These are phyloP conservation scores for Leccinum rimulosum DNA, from an alignment of 768 basidiomycete genomes.

Conservation along the genomic window DNA sequence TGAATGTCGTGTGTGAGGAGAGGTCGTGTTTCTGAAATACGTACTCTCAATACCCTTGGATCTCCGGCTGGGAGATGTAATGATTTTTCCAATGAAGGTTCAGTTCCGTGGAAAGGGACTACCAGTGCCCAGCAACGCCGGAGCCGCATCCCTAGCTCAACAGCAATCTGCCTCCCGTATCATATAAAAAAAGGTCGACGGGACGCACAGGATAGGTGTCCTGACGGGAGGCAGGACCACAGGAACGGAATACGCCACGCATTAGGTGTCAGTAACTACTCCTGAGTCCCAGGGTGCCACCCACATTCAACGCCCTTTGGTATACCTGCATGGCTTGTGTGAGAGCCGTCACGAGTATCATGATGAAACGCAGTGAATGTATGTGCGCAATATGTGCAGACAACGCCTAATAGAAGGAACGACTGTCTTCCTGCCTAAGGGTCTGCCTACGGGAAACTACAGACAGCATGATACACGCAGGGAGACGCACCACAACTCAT, in stretches of 20 bases:
- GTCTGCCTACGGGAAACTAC: too few relatives aligned
- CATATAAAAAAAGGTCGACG: too few relatives aligned
- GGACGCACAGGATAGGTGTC: constrained; percentile 5
- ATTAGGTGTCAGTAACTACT: not conserved
- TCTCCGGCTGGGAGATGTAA: constrained; percentile 5
- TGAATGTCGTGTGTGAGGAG: constrained; percentile 38
- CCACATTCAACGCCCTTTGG: not conserved
- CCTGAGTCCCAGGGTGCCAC: not conserved
- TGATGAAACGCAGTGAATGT: not conserved
- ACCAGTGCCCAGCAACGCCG: not conserved
- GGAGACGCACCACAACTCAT: constrained; percentile 43
- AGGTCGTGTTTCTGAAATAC: constrained; percentile 43
- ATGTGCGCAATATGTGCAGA: not conserved
- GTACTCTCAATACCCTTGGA: constrained; percentile 35
- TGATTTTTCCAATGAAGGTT: not conserved
- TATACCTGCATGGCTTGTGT: constrained; percentile 23
- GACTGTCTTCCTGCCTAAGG: too few relatives aligned
- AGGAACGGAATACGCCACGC: not conserved
- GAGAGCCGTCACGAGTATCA: not conserved
- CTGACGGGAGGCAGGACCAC: not conserved
- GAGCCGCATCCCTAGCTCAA: not conserved
- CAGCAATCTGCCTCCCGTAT: too few relatives aligned
- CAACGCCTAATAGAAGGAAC: not conserved
- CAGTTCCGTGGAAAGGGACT: constrained; percentile 2
- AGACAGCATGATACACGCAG: constrained; percentile 2